Base-by-base conservation (phyloP, 306 rosid species). In the Coriaria nepalensis region DNA sequence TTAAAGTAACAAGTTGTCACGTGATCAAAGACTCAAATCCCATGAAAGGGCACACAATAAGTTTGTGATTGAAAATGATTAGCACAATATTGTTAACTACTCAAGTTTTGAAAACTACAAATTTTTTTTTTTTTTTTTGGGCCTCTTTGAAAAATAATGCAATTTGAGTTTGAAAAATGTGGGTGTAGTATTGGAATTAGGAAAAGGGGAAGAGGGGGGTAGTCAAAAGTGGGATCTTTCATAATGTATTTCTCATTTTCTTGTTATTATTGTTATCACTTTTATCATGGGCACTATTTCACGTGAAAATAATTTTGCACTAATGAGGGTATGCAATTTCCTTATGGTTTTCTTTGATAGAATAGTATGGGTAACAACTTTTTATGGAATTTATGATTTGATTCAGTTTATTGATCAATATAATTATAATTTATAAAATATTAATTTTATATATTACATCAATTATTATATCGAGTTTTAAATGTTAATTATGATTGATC, bases 161-260 rank as follows among this genome's bases (percentile, higher is more conserved):
- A 74, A 78, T 78, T 64, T 44, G 81, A 88, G 69, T 66, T 70
- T 77, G 76, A 79, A 86, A 72, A 20, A 69, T 60, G 72, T 57
- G 69, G 66, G 67, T 13, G 67, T 64, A 43, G 69, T 66, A 52
- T 88, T 72, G 93, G 83, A 78, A 81, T 83, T 76, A 69, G 90
- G 63, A 63, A 87, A 87, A 77, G 76, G 67, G 37, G 36, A 57
- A 47, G 40, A 13, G 40, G 33, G 39, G 33, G 45, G 44, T 60
- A 63, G 71, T 81, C 77, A 81, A 76, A 72, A 69, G 70, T 70
- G 75, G 63, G 55, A 57, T 63, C 63, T 63, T 52, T 65, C 79
- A 68, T 68, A 40, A 71, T 71, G 68, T 74, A 57, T 75, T 71
- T 75, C 42, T 34, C 56, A 13, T 37, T 53, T 38, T 2, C 38